Conservation (phyloP, 345 rosid genomes). For the Eucalyptus regnans region DNA sequence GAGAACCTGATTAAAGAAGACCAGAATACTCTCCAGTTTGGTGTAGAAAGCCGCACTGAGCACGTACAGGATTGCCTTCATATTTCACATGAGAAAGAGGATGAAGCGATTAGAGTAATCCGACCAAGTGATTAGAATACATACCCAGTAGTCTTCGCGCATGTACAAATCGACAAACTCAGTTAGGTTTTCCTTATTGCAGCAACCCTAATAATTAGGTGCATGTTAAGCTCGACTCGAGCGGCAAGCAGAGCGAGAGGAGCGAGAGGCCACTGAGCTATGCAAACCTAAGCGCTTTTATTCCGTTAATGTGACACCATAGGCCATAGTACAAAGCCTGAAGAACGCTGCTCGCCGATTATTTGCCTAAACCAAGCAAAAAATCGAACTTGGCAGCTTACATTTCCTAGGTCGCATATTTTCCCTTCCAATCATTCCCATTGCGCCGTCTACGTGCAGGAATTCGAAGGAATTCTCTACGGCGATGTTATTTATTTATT, state of each 20-base stretch:
- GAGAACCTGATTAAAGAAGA: background rate
- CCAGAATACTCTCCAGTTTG: background rate
- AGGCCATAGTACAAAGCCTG: background rate
- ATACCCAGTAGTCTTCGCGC: background rate
- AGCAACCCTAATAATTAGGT: background rate
- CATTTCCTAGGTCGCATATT: background rate
- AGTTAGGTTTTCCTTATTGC: background rate
- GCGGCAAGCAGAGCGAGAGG: background rate
- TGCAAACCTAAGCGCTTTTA: background rate
- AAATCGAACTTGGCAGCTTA: background rate
- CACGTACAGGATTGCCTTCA: background rate
- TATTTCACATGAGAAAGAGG: background rate
- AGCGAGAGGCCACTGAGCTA: background rate
- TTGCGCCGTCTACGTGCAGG: background rate
- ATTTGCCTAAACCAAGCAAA: background rate
- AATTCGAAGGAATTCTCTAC: background rate
- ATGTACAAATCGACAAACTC: background rate
- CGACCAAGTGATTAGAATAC: background rate
- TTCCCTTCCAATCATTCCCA: background rate
- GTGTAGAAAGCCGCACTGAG: background rate
- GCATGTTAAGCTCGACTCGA: background rate
- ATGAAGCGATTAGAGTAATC: background rate
- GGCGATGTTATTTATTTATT: background rate
- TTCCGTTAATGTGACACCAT: background rate
- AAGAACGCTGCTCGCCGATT: background rate